phyloP scores from a whole-genome alignment of 129 eudicot genomes.

The Logfia minima region DNA sequence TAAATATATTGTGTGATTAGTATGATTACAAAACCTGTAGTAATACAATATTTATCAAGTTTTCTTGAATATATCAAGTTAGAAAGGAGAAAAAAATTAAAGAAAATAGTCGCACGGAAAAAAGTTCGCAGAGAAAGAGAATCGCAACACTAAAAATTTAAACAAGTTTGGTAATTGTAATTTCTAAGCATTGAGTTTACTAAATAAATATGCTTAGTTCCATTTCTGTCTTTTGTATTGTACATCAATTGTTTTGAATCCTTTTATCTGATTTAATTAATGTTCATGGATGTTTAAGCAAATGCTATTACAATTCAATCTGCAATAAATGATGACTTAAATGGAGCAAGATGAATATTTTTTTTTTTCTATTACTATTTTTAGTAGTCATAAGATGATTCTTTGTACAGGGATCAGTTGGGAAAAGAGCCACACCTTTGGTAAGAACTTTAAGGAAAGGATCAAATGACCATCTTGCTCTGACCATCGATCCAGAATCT shows the following conservation, averaged over 20 bases:
- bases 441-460: slow-evolving; percentile 68
- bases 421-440: slow-evolving; percentile 38
- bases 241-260: not conserved
- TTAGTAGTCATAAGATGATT: not conserved
- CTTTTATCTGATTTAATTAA: not conserved
- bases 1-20: not conserved
- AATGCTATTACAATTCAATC: not conserved
- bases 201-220: not conserved
- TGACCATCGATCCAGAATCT: slow-evolving; percentile 63
- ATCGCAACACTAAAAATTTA: too few species aligned
- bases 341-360: not conserved
- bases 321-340: not conserved
- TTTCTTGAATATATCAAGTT: not conserved
- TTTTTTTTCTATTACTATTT: not conserved
- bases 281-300: not conserved
- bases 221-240: not conserved
- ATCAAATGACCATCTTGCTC: slow-evolving; percentile 74
- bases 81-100: not conserved
- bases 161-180: not conserved
- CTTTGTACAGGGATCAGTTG: slow-evolving; percentile 15
- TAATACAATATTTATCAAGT: not conserved
- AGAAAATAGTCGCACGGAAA: too few species aligned
- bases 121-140: too few species aligned
- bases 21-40: not conserved
- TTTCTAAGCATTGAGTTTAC: not conserved